phyloP scores from a whole-genome alignment of 306 rosid species.

The Begonia masoniana region DNA sequence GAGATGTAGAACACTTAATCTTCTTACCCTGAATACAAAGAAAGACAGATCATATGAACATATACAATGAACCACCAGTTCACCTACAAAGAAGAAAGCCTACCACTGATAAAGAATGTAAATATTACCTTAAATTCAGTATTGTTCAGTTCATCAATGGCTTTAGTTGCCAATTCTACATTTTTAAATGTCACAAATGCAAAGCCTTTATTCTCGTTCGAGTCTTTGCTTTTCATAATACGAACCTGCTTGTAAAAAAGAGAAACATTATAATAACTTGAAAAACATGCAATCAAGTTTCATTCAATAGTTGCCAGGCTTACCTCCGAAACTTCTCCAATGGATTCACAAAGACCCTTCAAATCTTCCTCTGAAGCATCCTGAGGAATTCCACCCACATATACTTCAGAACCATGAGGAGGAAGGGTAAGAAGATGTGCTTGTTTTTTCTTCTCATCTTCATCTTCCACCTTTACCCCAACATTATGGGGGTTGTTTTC shows the following conservation, averaged over 20 bases:
- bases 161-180: conserved; percentile 74
- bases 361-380: conserved; percentile 59
- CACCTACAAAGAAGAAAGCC: conserved; percentile 2
- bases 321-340: conserved; percentile 86
- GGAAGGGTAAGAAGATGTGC: conserved; percentile 91
- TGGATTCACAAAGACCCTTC: conserved; percentile 50
- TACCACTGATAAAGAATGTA: conserved; percentile 1
- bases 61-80: neutral
- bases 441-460: conserved; percentile 55
- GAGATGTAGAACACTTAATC: conserved; percentile 81
- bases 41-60: neutral
- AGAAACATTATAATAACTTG: conserved; percentile 11
- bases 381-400: conserved; percentile 79
- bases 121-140: conserved; percentile 60
- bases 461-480: conserved; percentile 27
- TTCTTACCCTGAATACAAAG: conserved; percentile 49
- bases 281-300: conserved; percentile 8
- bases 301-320: conserved; percentile 10
- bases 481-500: conserved; percentile 16
- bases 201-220: conserved; percentile 69
- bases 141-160: conserved; percentile 70
- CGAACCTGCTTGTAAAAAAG: conserved; percentile 48
- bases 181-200: conserved; percentile 77
- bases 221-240: conserved; percentile 75
- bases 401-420: conserved; percentile 96